phyloP scores from a whole-genome alignment of 495 filamentous ascomycete genomes.

The Oidiodendron maius region DNA sequence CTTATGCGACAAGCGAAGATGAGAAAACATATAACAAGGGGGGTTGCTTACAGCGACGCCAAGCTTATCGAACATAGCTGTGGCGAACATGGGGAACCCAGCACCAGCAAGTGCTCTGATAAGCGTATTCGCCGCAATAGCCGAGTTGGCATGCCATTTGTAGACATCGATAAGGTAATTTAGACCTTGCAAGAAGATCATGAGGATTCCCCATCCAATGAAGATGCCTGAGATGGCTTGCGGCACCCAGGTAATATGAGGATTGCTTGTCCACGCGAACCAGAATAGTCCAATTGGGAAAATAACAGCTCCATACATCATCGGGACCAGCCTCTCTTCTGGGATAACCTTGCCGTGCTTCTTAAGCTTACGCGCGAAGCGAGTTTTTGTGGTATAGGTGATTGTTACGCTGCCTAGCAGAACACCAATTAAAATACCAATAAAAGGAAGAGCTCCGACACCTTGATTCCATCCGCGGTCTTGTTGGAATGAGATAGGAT shows the following conservation, averaged over 20 bases:
- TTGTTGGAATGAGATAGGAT: constrained; percentile 67
- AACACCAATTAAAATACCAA: constrained; percentile 63
- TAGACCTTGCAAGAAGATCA: constrained; percentile 21
- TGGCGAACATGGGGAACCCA: constrained; percentile 62
- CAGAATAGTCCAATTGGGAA: constrained; percentile 43
- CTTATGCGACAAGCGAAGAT: not conserved
- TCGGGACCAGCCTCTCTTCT: constrained; percentile 68
- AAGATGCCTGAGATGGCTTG: constrained; percentile 66
- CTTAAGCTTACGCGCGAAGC: constrained; percentile 44
- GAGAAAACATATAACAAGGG: not conserved
- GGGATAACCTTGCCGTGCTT: constrained; percentile 50
- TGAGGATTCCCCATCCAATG: constrained; percentile 67
- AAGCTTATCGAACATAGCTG: constrained; percentile 56
- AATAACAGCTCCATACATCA: constrained; percentile 76
- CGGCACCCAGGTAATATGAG: constrained; percentile 58
- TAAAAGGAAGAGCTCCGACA: constrained; percentile 74
- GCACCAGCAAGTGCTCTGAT: constrained; percentile 57
- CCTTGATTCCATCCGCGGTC: constrained; percentile 65
- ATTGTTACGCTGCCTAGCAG: constrained; percentile 42
- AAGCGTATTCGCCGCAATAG: constrained; percentile 67
- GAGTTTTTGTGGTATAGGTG: constrained; percentile 40
- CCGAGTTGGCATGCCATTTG: constrained; percentile 54
- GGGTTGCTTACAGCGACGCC: constrained; percentile 44
- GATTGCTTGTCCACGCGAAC: constrained; percentile 71
- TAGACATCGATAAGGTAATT: constrained; percentile 63